phyloP scores from a whole-genome alignment of 1,284 basidiomycete genomes.

The Leccinum colubrinum region DNA sequence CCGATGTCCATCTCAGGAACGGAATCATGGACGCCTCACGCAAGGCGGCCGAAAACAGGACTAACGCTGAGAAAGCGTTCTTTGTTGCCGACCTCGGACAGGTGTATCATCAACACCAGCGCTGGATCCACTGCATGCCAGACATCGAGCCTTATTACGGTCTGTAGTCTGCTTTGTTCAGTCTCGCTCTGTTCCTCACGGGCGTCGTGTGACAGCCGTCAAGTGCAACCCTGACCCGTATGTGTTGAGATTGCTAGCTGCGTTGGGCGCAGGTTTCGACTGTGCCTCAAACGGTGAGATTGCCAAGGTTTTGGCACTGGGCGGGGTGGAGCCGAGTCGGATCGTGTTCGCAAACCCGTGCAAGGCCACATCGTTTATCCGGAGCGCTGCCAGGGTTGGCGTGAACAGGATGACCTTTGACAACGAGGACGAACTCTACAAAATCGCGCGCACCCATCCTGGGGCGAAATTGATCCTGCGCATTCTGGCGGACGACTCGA shows the following conservation, averaged over 20 bases:
- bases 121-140: constrained; percentile 82
- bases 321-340: constrained; percentile 66
- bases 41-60: constrained; percentile 48
- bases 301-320: constrained; percentile 73
- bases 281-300: constrained; percentile 99
- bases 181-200: constrained; percentile 22
- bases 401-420: constrained; percentile 98
- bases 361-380: constrained; percentile 94
- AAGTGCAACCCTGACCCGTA: constrained; percentile 95
- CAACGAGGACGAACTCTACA: constrained; percentile 97
- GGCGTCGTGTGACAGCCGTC: constrained; percentile 19
- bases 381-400: constrained; percentile 74
- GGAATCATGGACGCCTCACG: constrained; percentile 66
- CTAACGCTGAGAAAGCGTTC: constrained; percentile 90
- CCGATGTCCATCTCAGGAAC: constrained; percentile 68
- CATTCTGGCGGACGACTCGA: constrained; percentile 96
- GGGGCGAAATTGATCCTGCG: constrained; percentile 87
- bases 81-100: constrained; percentile 93
- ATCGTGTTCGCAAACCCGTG: constrained; percentile 99
- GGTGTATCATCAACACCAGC: constrained; percentile 84
- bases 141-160: constrained; percentile 89
- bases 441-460: constrained; percentile 85
- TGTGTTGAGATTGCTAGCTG: constrained; percentile 87
- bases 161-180: constrained; percentile 26
- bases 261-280: constrained; percentile 92